These are phyloP conservation scores for Orbilia javanica DNA, from an alignment of 2,329 filamentous ascomycete genomes.

Conservation along the genomic window DNA sequence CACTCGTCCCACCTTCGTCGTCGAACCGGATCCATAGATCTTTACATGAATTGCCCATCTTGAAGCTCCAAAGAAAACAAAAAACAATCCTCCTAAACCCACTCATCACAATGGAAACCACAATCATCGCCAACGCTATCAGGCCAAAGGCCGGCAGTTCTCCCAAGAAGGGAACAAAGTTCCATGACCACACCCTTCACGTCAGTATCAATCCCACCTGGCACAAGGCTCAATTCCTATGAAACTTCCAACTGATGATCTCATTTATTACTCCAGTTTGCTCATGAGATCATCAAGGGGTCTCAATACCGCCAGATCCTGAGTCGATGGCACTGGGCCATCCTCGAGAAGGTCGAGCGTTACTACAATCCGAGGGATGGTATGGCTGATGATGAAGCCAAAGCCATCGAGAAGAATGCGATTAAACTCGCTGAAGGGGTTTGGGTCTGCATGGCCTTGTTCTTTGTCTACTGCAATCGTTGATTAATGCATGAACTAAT, in stretches of 20 bases:
- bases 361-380: background rate
- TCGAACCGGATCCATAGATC: too few relatives aligned
- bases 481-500: background rate
- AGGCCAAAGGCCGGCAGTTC: background rate
- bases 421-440: conserved; percentile 12
- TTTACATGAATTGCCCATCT: too few relatives aligned
- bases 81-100: too few relatives aligned
- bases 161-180: background rate
- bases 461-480: background rate
- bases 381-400: background rate
- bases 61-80: too few relatives aligned
- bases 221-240: background rate
- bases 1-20: background rate
- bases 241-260: background rate
- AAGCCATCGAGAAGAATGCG: background rate
- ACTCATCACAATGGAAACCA: background rate
- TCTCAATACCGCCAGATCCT: background rate
- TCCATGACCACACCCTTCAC: background rate
- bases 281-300: conserved; percentile 22
- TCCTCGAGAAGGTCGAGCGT: conserved; percentile 15
- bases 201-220: conserved; percentile 6
- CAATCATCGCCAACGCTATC: background rate
- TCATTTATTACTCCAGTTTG: conserved; percentile 8
- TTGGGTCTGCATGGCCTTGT: conserved; percentile 22
- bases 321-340: conserved; percentile 40